Conservation (phyloP, 2,329 filamentous ascomycete genomes). For the Fusarium sp. region DNA sequence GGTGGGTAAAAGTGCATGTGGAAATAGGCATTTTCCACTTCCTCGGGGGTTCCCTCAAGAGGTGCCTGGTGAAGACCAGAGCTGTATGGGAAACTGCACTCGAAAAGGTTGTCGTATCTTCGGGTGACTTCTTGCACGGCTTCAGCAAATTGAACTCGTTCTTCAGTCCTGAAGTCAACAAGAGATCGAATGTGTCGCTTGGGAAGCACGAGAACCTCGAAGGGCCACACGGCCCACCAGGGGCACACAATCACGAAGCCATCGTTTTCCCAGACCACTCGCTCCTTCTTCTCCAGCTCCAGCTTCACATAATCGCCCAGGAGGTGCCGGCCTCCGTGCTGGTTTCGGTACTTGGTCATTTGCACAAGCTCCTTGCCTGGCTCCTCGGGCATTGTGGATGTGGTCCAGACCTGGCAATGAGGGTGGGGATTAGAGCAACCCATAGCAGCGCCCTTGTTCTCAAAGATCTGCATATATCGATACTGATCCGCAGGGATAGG, state of each 20-base stretch:
- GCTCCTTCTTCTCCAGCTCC: constrained; percentile 82
- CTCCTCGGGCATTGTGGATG: constrained; percentile 89
- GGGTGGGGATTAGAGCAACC: constrained; percentile 98
- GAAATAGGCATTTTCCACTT: constrained; percentile 87
- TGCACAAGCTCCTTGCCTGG: constrained; percentile 80
- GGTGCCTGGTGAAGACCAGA: constrained; percentile 98
- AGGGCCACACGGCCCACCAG: constrained; percentile 99
- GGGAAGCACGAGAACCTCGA: constrained; percentile 89
- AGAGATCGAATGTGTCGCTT: constrained; percentile 86
- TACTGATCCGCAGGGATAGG: constrained; percentile 75
- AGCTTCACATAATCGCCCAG: constrained; percentile 87
- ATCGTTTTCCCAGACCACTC: constrained; percentile 88
- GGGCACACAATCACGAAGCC: constrained; percentile 88
- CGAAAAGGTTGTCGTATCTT: constrained; percentile 95
- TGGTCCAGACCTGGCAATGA: constrained; percentile 96
- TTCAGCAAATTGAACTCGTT: constrained; percentile 80
- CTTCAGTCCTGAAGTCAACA: constrained; percentile 78
- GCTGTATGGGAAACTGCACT: constrained; percentile 96
- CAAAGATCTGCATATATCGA: constrained; percentile 98
- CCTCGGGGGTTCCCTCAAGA: constrained; percentile 79
- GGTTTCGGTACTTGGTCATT: constrained; percentile 77
- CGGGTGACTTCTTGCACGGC: constrained; percentile 87
- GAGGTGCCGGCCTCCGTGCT: constrained; percentile 78
- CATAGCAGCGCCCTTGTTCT: constrained; percentile 98
- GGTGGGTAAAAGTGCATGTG: constrained; percentile 99